phyloP scores from a whole-genome alignment of 2,329 filamentous ascomycete species.

The Trichophyton rubrum region DNA sequence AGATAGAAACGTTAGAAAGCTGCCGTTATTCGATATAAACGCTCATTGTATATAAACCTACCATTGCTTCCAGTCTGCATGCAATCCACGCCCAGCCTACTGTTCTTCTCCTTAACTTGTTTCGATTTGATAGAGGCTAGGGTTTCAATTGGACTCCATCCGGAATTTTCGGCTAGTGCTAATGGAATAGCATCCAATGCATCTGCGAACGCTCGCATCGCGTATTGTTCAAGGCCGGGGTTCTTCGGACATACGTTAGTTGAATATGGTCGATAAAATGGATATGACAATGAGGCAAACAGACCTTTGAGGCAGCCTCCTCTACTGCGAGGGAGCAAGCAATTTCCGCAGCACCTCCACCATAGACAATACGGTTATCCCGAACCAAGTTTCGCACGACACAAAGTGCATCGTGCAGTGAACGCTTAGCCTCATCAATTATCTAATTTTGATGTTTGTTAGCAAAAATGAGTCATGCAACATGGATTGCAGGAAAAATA shows the following conservation, averaged over 20 bases:
- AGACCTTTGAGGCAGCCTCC: constrained; percentile 72
- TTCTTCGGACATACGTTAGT: constrained; percentile 41
- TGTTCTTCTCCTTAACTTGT: constrained; percentile 76
- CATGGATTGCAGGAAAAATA: background rate
- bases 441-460: constrained; percentile 45
- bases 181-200: constrained; percentile 88
- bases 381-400: constrained; percentile 92
- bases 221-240: constrained; percentile 94
- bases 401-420: constrained; percentile 91
- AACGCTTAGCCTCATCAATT: constrained; percentile 97
- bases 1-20: constrained; percentile 8
- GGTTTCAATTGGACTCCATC: constrained; percentile 88
- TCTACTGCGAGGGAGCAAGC: constrained; percentile 94
- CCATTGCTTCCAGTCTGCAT: constrained; percentile 88
- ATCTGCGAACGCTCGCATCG: constrained; percentile 95
- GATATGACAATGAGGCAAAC: background rate
- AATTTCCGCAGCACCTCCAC: constrained; percentile 91
- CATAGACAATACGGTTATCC: constrained; percentile 96
- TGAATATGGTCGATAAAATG: background rate
- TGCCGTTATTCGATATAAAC: background rate
- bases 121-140: constrained; percentile 90
- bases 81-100: constrained; percentile 84
- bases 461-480: background rate
- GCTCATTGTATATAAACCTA: constrained; percentile 29
- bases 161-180: constrained; percentile 94